A percentile compares a stretch with the other conserved stretches of the same genome.
phyloP scores from a whole-genome alignment of 1,139 yeast species.

The Kodamaea derodonti region DNA sequence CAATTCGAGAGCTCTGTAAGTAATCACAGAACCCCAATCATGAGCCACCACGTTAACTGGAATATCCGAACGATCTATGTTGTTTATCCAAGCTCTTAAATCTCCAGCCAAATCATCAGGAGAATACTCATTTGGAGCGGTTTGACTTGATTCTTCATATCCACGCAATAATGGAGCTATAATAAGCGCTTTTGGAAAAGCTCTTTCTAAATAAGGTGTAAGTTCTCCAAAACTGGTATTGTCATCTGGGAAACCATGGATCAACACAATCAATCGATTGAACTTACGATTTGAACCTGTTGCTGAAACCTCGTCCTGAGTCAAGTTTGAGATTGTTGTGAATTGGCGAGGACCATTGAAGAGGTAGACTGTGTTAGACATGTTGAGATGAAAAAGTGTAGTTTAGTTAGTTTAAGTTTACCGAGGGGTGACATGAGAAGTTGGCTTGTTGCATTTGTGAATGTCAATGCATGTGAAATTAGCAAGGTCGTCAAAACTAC shows the following conservation, averaged over 20 bases:
- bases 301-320: slow-evolving; percentile 16
- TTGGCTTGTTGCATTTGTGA: no score
- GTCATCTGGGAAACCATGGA: slow-evolving; percentile 46
- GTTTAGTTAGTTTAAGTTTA: no score
- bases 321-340: slow-evolving; percentile 23
- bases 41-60: slow-evolving; percentile 43
- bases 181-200: slow-evolving; percentile 21
- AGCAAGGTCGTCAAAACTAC: no score
- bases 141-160: slow-evolving; percentile 36
- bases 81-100: slow-evolving; percentile 31
- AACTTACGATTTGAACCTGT: slow-evolving; percentile 15
- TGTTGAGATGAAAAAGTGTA: no score
- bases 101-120: slow-evolving; percentile 33
- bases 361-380: slow-evolving; percentile 15
- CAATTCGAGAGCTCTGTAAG: slow-evolving; percentile 33
- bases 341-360: slow-evolving; percentile 22
- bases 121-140: slow-evolving; percentile 23
- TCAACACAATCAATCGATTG: slow-evolving; percentile 26
- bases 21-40: slow-evolving; percentile 45
- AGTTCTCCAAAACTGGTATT: slow-evolving; percentile 27
- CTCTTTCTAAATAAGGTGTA: slow-evolving; percentile 20
- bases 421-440: no score
- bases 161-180: slow-evolving; percentile 42
- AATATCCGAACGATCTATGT: slow-evolving; percentile 17
- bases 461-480: no score